phyloP scores from a whole-genome alignment of 208 protist genomes.

The Trypanosoma boissoni region DNA sequence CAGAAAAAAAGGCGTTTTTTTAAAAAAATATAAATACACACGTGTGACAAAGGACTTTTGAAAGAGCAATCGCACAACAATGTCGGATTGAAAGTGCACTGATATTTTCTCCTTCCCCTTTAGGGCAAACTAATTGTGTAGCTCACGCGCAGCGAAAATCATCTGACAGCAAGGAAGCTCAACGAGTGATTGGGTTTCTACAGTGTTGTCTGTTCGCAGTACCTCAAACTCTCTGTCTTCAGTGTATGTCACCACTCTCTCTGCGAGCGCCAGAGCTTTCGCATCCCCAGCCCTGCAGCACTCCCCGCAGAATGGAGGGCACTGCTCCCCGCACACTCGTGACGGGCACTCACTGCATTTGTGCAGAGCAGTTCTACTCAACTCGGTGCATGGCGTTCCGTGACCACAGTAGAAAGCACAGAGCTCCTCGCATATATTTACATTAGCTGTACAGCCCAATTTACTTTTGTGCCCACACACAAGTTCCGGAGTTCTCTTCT shows the following conservation, averaged over 20 bases:
- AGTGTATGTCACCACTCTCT: not conserved
- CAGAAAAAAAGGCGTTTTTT: not conserved
- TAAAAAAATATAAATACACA: not conserved
- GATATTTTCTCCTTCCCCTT: constrained; percentile 13
- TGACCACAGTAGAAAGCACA: constrained; percentile 10
- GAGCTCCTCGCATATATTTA: constrained; percentile 5
- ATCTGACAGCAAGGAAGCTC: not conserved
- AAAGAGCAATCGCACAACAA: not conserved
- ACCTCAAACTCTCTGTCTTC: not conserved
- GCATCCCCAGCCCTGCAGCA: constrained; percentile 13
- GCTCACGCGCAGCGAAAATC: constrained; percentile 18
- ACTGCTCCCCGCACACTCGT: constrained; percentile 36
- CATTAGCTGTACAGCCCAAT: not conserved
- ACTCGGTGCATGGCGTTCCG: not conserved
- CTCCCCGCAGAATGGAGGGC: constrained; percentile 24
- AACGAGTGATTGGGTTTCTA: not conserved
- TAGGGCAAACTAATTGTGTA: constrained; percentile 18
- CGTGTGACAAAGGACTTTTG: not conserved
- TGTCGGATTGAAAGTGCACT: constrained; percentile 16
- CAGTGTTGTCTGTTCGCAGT: not conserved
- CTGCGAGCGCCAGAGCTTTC: not conserved
- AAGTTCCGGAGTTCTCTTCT: not conserved
- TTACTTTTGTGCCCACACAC: constrained; percentile 20
- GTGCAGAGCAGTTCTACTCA: not conserved
- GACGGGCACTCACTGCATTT: constrained; percentile 13